Conservation (phyloP, 2,329 filamentous ascomycete species). For the Sphaerulina musiva region DNA sequence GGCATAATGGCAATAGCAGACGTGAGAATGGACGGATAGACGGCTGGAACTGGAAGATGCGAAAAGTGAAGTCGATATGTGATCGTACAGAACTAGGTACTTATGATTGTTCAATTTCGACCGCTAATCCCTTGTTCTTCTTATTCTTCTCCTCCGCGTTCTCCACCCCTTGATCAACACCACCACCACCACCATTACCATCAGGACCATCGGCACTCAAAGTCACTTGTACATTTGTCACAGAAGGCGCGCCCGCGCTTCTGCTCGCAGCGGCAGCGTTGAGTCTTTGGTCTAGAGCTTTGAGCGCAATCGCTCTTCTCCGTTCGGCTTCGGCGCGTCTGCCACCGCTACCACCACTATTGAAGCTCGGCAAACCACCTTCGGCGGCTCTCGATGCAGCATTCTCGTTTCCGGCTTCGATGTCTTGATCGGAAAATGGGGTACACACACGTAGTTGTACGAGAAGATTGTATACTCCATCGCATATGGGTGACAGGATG, state of each 20-base stretch:
- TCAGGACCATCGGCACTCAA: slow-evolving; percentile 1
- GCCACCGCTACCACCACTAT: slow-evolving; percentile 45
- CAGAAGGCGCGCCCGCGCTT: slow-evolving; percentile 9
- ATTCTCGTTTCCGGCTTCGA: slow-evolving; percentile 65
- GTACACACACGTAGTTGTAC: slow-evolving; percentile 72
- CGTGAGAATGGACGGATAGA: too few species aligned
- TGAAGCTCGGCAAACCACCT: slow-evolving; percentile 53
- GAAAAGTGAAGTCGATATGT: too few species aligned
- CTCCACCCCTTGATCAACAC: too few species aligned
- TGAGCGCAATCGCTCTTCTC: slow-evolving; percentile 78
- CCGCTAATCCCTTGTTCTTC: too few species aligned
- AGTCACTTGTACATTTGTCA: slow-evolving; percentile 20
- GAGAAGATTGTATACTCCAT: slow-evolving; percentile 66
- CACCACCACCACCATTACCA: too few species aligned
- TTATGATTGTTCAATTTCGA: too few species aligned
- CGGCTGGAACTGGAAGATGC: too few species aligned
- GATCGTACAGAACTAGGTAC: too few species aligned
- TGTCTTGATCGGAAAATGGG: slow-evolving; percentile 76
- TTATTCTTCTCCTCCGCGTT: too few species aligned
- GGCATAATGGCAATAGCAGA: too few species aligned
- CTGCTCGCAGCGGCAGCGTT: slow-evolving; percentile 61
- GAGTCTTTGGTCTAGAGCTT: slow-evolving; percentile 84
- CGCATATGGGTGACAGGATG: slow-evolving; percentile 64
- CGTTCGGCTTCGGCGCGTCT: slow-evolving; percentile 78
- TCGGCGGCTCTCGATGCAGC: slow-evolving; percentile 57